Conservation (phyloP, 768 basidiomycete genomes). For the Hypholoma fasciculare region DNA sequence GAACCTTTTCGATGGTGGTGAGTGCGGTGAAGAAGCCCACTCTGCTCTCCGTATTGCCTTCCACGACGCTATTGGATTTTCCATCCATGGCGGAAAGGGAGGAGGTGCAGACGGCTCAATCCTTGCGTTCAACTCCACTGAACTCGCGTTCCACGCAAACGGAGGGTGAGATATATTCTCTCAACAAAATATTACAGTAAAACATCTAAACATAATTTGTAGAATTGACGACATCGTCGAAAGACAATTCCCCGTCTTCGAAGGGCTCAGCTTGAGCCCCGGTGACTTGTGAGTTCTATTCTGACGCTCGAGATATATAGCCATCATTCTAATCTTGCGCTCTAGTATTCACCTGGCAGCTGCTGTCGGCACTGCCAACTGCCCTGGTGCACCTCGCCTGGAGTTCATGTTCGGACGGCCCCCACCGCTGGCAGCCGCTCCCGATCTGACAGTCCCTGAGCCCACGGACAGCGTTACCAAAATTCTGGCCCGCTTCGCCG, state of each 20-base stretch:
- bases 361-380: slow-evolving; percentile 29
- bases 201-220: not conserved
- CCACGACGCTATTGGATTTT: slow-evolving; percentile 24
- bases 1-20: slow-evolving; percentile 28
- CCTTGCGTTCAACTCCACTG: slow-evolving; percentile 23
- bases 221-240: slow-evolving; percentile 21
- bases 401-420: slow-evolving; percentile 30
- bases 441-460: slow-evolving; percentile 21
- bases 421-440: slow-evolving; percentile 18
- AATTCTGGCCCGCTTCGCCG: slow-evolving; percentile 24
- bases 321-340: not conserved
- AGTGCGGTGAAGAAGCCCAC: slow-evolving; percentile 32
- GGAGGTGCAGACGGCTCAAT: slow-evolving; percentile 31
- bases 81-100: slow-evolving; percentile 21
- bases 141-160: slow-evolving; percentile 19
- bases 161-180: slow-evolving; percentile 12
- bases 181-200: not conserved
- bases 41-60: slow-evolving; percentile 20
- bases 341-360: slow-evolving; percentile 19
- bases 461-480: slow-evolving; percentile 22
- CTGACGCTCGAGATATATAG: not conserved
- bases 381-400: slow-evolving; percentile 34
- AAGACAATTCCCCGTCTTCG: slow-evolving; percentile 17
- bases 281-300: slow-evolving; percentile 18
- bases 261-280: slow-evolving; percentile 8